phyloP scores from a whole-genome alignment of 495 filamentous ascomycete species.

The Pseudotulostoma volvatum region DNA sequence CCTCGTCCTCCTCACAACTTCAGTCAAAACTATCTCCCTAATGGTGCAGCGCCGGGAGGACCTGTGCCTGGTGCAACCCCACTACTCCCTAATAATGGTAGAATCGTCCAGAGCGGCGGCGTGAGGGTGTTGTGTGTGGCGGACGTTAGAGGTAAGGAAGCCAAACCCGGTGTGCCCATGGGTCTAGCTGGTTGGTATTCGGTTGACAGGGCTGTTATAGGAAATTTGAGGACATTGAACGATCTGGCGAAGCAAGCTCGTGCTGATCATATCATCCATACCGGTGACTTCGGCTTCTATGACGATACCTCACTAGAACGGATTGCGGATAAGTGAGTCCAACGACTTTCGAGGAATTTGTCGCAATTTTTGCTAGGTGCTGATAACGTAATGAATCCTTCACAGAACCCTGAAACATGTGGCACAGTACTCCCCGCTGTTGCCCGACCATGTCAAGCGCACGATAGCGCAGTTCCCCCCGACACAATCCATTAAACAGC shows the following conservation, averaged over 20 bases:
- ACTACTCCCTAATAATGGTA: slow-evolving; percentile 49
- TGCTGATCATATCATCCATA: slow-evolving; percentile 94
- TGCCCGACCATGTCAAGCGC: slow-evolving; percentile 76
- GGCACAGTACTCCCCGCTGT: slow-evolving; percentile 91
- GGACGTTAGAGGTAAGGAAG: slow-evolving; percentile 75
- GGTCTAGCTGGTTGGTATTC: not conserved
- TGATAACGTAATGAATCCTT: slow-evolving; percentile 9
- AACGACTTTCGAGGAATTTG: no score
- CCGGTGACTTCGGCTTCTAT: slow-evolving; percentile 98
- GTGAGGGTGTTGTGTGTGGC: slow-evolving; percentile 87
- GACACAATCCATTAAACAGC: slow-evolving; percentile 57
- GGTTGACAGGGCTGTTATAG: slow-evolving; percentile 25
- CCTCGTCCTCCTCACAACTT: slow-evolving; percentile 32
- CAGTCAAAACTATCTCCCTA: slow-evolving; percentile 35
- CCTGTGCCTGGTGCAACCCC: slow-evolving; percentile 36
- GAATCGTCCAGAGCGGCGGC: slow-evolving; percentile 69
- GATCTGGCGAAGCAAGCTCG: slow-evolving; percentile 84
- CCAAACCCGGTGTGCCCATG: not conserved
- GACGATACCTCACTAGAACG: slow-evolving; percentile 89
- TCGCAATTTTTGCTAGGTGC: no score
- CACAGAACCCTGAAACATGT: slow-evolving; percentile 91
- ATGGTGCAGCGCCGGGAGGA: slow-evolving; percentile 26
- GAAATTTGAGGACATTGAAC: slow-evolving; percentile 89
- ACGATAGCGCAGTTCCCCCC: slow-evolving; percentile 51
- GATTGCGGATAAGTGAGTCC: slow-evolving; percentile 91